These are phyloP conservation scores for Petunia hybrid DNA, from an alignment of 305 asterid species.

Conservation along the genomic window DNA sequence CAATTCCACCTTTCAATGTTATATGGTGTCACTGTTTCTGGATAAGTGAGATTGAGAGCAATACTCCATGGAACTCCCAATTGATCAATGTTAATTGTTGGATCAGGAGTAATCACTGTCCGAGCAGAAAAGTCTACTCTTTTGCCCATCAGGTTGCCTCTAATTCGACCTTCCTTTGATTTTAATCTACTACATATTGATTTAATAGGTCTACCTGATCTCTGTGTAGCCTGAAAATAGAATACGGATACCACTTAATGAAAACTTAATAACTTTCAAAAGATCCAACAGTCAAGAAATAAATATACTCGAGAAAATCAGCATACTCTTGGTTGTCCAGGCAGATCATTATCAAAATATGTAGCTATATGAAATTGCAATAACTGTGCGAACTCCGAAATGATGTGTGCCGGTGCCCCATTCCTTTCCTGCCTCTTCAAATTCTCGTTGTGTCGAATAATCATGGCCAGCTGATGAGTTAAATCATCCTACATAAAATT, in stretches of 20 bases:
- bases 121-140: constrained; percentile 98
- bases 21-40: constrained; percentile 98
- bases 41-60: constrained; percentile 95
- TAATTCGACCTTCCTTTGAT: constrained; percentile 96
- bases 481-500: constrained; percentile 86
- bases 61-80: constrained; percentile 99
- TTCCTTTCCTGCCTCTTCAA: constrained; percentile 95
- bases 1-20: constrained; percentile 83
- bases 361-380: constrained; percentile 97
- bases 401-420: constrained; percentile 99
- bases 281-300: constrained; percentile 15
- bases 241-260: constrained; percentile 32
- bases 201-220: constrained; percentile 96
- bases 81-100: constrained; percentile 94
- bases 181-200: constrained; percentile 98
- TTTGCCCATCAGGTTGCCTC: constrained; percentile 99
- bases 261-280: constrained; percentile 36
- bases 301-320: constrained; percentile 2
- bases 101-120: constrained; percentile 99
- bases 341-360: constrained; percentile 96
- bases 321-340: constrained; percentile 97
- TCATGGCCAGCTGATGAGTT: constrained; percentile 98
- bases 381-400: constrained; percentile 96
- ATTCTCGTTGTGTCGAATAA: constrained; percentile 94
- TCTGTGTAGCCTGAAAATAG: constrained; percentile 80